These are phyloP conservation scores for Astrothelium subdiscretum DNA, from an alignment of 495 filamentous ascomycete species.

Conservation along the genomic window DNA sequence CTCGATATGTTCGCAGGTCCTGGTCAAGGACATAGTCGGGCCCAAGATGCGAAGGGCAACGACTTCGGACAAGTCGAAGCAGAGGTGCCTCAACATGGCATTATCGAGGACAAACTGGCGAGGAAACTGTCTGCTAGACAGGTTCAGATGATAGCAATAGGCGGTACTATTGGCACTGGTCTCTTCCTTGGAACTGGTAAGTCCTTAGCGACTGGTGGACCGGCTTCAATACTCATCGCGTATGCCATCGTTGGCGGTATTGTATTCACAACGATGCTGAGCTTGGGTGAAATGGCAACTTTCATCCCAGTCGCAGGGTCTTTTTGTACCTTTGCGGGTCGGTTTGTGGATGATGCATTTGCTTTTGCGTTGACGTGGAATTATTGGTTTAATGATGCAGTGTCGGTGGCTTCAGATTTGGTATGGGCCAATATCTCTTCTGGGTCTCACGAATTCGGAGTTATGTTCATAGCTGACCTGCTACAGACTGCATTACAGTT, in stretches of 20 bases:
- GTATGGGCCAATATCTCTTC: too few relatives aligned
- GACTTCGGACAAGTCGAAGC: too few relatives aligned
- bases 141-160: constrained; percentile 7
- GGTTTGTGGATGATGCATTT: constrained; percentile 50
- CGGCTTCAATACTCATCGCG: constrained; percentile 57
- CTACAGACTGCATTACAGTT: too few relatives aligned
- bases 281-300: constrained; percentile 52
- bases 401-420: too few relatives aligned
- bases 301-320: constrained; percentile 44
- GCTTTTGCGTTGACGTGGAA: constrained; percentile 51
- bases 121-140: too few relatives aligned
- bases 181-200: constrained; percentile 5
- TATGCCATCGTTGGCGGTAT: constrained; percentile 47
- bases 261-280: constrained; percentile 48
- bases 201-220: constrained; percentile 21
- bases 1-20: too few relatives aligned
- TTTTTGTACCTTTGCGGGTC: constrained; percentile 45
- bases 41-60: too few relatives aligned
- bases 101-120: too few relatives aligned
- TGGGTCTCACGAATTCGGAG: too few relatives aligned
- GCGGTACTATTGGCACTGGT: constrained; percentile 7
- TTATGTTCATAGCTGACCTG: too few relatives aligned
- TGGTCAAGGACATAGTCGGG: too few relatives aligned
- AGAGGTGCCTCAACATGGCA: too few relatives aligned
- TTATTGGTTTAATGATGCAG: constrained; percentile 51